Evolutionary conservation across 1,139 yeast species (phyloP), one percentile per base, ranked within the genome.

Genomic region (Protomyces arabidopsidicola): DNA sequence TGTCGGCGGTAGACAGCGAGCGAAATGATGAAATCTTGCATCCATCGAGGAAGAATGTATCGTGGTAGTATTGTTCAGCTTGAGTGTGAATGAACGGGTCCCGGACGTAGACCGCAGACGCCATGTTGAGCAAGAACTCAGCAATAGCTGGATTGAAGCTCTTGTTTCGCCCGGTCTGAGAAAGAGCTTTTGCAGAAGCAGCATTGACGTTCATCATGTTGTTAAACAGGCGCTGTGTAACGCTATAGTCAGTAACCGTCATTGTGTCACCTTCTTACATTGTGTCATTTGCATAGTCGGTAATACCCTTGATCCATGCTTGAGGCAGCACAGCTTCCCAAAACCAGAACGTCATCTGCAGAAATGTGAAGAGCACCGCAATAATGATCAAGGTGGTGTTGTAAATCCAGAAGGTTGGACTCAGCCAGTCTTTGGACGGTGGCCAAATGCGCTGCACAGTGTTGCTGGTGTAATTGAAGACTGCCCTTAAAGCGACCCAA

Each of bases 31-130:
- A 16, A 10, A 42, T 18, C 2, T 42, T 42, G 48, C 48, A 42
- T 1, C 48, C 48, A 10, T 42, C 48, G 20, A 42, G 48, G 48
- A 42, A 42, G 48, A 42, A 42, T 18, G 16, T 5, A 8, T 24
- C 6, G 5, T 38, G 45, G 34, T 58, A 58, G 42, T 27, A 20
- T 5, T 38, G 10, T 34, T 58, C 55, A 8, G 62, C 62, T 20
- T 38, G 42, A 8, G 31, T 27, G 38, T 27, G 52, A 12, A 31
- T 16, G 16, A 16, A 14, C 1, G 51, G 27, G 45, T 58, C 45
- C 14, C 62, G 45, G 20, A 55, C 39, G 22, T 58, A 58, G 35
- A 51, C 52, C 8, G 53, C 35, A 14, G 62, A 55, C 9, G 62
- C 39, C 24, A 58, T 50, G 9, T 39, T n/a, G 24, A 52, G 53